Conservation (phyloP, 441 rosid species). For the Adansonia rubrostipa region DNA sequence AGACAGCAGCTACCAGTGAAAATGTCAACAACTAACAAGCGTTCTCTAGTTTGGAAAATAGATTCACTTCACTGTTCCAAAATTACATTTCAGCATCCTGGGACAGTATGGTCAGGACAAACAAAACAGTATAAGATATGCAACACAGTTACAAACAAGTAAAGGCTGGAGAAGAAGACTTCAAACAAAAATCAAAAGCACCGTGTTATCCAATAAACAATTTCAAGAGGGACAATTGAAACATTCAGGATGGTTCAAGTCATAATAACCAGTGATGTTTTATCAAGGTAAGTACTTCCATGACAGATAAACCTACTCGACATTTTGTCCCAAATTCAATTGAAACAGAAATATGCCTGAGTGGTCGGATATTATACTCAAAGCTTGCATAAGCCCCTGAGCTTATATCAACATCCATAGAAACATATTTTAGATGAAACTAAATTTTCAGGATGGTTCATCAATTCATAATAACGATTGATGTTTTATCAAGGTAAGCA, state of each 20-base stretch:
- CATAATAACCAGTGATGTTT: not conserved
- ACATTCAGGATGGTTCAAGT: not conserved
- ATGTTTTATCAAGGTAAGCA: not conserved
- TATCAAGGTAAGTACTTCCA: not conserved
- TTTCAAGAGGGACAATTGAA: not conserved
- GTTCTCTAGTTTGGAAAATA: not conserved
- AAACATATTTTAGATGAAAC: not conserved
- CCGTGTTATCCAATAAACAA: not conserved
- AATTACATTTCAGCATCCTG: not conserved
- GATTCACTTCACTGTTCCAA: not conserved
- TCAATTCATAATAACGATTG: not conserved
- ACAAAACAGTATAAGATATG: not conserved
- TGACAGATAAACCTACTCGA: not conserved
- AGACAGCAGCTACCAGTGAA: slow-evolving; percentile 3
- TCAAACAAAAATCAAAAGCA: not conserved
- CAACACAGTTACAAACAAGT: slow-evolving; percentile 6
- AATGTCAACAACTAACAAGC: not conserved
- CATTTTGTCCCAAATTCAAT: no score
- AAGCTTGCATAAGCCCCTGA: not conserved
- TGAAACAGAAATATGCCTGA: no score
- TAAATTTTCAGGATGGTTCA: not conserved
- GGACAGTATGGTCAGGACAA: not conserved
- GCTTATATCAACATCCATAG: not conserved
- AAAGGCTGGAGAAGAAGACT: slow-evolving; percentile 4
- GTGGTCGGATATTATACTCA: not conserved